Conservation (phyloP, 768 basidiomycete species). For the Goffeauzyma gilvescens region DNA sequence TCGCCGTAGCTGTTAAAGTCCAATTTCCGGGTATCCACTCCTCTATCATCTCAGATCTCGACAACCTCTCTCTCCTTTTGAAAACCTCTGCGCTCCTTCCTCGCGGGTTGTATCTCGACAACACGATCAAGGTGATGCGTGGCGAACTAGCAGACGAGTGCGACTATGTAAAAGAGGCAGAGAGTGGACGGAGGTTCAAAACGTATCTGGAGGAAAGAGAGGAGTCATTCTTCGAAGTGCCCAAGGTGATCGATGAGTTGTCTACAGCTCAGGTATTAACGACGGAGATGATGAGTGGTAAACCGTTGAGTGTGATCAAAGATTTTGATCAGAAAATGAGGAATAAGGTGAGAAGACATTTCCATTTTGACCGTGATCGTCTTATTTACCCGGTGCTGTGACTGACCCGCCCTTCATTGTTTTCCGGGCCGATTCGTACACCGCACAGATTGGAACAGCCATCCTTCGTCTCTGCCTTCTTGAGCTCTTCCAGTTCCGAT, state of each 20-base stretch:
- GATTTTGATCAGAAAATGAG: slow-evolving; percentile 40
- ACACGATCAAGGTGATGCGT: slow-evolving; percentile 72
- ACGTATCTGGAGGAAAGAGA: slow-evolving; percentile 34
- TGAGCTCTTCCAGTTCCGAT: slow-evolving; percentile 72
- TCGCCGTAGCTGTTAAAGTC: slow-evolving; percentile 45
- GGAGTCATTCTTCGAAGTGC: slow-evolving; percentile 58
- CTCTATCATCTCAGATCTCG: slow-evolving; percentile 71
- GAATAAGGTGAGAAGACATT: slow-evolving; percentile 43
- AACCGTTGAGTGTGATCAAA: slow-evolving; percentile 54
- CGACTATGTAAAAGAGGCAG: slow-evolving; percentile 67
- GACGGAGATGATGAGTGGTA: slow-evolving; percentile 67
- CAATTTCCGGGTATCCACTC: slow-evolving; percentile 84
- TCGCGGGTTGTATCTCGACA: slow-evolving; percentile 71
- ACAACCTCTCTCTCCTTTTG: slow-evolving; percentile 64
- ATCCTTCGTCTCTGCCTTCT: slow-evolving; percentile 70
- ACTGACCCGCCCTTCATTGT: background rate
- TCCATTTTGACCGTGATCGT: background rate
- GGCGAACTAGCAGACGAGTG: slow-evolving; percentile 83
- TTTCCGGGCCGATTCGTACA: background rate
- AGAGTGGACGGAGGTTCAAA: slow-evolving; percentile 44
- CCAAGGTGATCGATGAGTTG: slow-evolving; percentile 59
- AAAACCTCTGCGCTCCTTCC: slow-evolving; percentile 66
- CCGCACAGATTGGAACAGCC: slow-evolving; percentile 53
- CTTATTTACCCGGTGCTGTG: background rate
- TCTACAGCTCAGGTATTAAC: slow-evolving; percentile 69